Conservation (phyloP, 73 alveolate genomes). For the Paramecium pentaurelia region DNA sequence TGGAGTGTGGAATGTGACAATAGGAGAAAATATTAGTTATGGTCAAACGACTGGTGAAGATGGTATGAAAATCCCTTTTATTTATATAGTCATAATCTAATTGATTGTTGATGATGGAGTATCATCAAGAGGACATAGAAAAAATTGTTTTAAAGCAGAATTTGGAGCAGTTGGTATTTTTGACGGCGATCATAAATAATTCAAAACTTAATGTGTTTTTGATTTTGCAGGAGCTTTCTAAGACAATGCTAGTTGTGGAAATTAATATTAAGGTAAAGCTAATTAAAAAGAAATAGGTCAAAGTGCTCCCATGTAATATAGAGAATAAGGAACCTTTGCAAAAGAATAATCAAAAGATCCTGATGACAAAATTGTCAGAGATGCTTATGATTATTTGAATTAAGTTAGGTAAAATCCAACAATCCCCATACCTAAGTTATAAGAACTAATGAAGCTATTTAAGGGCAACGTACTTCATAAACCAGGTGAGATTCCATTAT, state of each 20-base stretch:
- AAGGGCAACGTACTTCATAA: neutral
- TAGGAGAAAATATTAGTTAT: constrained; percentile 61
- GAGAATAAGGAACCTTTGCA: neutral
- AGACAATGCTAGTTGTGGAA: neutral
- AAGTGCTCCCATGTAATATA: neutral
- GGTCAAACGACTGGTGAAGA: neutral
- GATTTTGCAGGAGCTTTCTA: constrained; percentile 51
- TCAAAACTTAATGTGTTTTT: constrained; percentile 43
- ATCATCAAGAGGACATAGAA: constrained; percentile 77
- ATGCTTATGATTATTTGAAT: constrained; percentile 34
- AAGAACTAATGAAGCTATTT: neutral
- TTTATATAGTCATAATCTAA: neutral
- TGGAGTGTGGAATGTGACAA: constrained; percentile 75
- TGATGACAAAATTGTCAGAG: neutral
- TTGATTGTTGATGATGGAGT: constrained; percentile 85
- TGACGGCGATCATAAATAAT: constrained; percentile 55
- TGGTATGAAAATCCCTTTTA: neutral
- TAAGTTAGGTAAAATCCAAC: constrained; percentile 37
- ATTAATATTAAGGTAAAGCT: neutral
- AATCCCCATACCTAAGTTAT: neutral
- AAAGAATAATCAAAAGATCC: neutral
- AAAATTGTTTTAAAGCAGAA: constrained; percentile 41
- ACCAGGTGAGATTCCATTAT: neutral
- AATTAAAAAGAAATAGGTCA: neutral
- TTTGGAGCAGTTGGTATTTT: constrained; percentile 53